Evolutionary conservation across 1,139 yeast species (phyloP).

Genomic region (Suhomyces ambrosiae): DNA sequence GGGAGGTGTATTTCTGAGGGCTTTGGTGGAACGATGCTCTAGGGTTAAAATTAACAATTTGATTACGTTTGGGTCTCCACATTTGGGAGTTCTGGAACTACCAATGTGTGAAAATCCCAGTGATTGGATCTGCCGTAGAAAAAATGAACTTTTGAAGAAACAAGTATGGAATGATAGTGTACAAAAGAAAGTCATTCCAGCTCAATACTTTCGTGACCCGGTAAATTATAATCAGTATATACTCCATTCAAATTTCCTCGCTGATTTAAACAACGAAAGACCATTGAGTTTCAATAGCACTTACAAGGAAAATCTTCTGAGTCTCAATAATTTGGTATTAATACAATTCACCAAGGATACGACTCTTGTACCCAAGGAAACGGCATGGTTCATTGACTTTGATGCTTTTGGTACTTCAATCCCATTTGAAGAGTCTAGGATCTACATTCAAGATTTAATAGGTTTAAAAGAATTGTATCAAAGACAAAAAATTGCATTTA

Average conservation of each 20-base stretch:
- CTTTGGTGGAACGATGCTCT: slow-evolving; percentile 59
- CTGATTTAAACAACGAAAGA: slow-evolving; percentile 67
- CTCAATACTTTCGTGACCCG: slow-evolving; percentile 73
- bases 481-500: slow-evolving; percentile 47
- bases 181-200: slow-evolving; percentile 64
- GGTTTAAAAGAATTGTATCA: slow-evolving; percentile 57
- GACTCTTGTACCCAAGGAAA: slow-evolving; percentile 71
- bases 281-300: slow-evolving; percentile 24
- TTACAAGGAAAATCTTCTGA: slow-evolving; percentile 45
- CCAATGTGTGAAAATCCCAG: slow-evolving; percentile 55
- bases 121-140: slow-evolving; percentile 63
- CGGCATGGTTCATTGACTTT: slow-evolving; percentile 65
- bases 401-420: slow-evolving; percentile 49
- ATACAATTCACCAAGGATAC: slow-evolving; percentile 62
- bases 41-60: slow-evolving; percentile 53
- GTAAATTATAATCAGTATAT: slow-evolving; percentile 49
- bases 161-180: slow-evolving; percentile 64
- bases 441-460: slow-evolving; percentile 56
- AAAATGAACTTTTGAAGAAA: slow-evolving; percentile 55
- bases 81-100: slow-evolving; percentile 72
- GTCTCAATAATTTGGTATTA: slow-evolving; percentile 57
- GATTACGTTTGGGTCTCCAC: slow-evolving; percentile 82
- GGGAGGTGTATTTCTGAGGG: slow-evolving; percentile 75
- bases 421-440: slow-evolving; percentile 50
- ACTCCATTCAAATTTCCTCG: slow-evolving; percentile 56